phyloP scores from a whole-genome alignment of 805 yeast species.

The Myxozyma neotropica region DNA sequence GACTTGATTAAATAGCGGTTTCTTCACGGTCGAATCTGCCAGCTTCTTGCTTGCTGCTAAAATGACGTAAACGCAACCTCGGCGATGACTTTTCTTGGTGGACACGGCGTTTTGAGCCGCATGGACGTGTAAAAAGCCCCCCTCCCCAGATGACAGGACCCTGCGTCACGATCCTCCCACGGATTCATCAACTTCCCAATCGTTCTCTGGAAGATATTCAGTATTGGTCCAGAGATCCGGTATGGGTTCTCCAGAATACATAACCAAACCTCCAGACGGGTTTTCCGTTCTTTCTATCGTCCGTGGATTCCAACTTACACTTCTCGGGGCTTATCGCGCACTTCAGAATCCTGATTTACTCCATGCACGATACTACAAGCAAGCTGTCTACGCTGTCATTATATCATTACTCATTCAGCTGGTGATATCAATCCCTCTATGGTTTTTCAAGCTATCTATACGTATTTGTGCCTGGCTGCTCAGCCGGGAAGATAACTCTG shows the following conservation, averaged over 20 bases:
- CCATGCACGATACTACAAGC: slow-evolving; percentile 44
- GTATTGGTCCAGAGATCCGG: too few species aligned
- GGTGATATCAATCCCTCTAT: slow-evolving; percentile 20
- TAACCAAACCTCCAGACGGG: slow-evolving; percentile 60
- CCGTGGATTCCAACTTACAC: slow-evolving; percentile 57
- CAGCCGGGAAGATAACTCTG: background rate
- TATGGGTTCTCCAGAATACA: slow-evolving; percentile 66
- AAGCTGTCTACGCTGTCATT: slow-evolving; percentile 45
- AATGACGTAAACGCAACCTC: too few species aligned
- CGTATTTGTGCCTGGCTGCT: slow-evolving; percentile 3
- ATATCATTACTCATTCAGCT: slow-evolving; percentile 47
- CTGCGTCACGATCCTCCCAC: too few species aligned
- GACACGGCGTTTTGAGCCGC: too few species aligned
- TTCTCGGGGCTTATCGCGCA: slow-evolving; percentile 53
- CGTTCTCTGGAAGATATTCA: too few species aligned
- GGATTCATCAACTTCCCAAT: too few species aligned
- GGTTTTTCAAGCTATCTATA: background rate
- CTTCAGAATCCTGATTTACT: slow-evolving; percentile 50
- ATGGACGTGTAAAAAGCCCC: too few species aligned
- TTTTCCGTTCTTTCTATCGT: slow-evolving; percentile 53
- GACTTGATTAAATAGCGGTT: too few species aligned
- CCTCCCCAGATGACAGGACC: too few species aligned
- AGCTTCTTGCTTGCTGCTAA: too few species aligned
- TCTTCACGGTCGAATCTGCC: too few species aligned
- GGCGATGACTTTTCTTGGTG: too few species aligned